A percentile compares a stretch with the other conserved stretches of the same genome.
Conservation (phyloP, 805 yeast species). For the Nakazawaea anatomiae region DNA sequence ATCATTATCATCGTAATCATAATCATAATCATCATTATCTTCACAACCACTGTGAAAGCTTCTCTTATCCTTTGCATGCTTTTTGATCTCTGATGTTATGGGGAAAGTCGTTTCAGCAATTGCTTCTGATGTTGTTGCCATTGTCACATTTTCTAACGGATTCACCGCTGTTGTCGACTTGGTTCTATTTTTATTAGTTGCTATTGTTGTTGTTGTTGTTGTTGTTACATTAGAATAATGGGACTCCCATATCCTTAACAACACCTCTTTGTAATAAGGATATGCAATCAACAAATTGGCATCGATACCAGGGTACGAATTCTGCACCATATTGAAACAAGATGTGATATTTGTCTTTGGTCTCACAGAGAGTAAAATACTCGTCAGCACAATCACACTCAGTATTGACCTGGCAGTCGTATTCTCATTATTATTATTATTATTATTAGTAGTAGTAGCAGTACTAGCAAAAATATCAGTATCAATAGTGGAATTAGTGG, state of each 20-base stretch:
- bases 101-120: neutral
- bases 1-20: neutral
- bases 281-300: neutral
- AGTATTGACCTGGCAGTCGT: neutral
- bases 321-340: neutral
- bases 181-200: no score
- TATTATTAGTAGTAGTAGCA: no score
- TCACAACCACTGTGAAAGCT: neutral
- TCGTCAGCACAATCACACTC: neutral
- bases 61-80: conserved; percentile 1
- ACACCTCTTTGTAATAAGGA: neutral
- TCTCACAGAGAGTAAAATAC: conserved; percentile 1
- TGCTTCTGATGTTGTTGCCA: no score
- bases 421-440: no score
- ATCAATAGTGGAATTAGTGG: neutral
- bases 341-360: neutral
- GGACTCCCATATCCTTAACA: conserved; percentile 4
- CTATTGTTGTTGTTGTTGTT: no score
- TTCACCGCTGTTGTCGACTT: no score
- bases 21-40: neutral
- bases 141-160: no score
- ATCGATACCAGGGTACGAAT: neutral
- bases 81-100: neutral
- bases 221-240: neutral
- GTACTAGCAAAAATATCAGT: neutral